Conservation (phyloP, 2,329 filamentous ascomycete genomes). For the Neonectria punicea region DNA sequence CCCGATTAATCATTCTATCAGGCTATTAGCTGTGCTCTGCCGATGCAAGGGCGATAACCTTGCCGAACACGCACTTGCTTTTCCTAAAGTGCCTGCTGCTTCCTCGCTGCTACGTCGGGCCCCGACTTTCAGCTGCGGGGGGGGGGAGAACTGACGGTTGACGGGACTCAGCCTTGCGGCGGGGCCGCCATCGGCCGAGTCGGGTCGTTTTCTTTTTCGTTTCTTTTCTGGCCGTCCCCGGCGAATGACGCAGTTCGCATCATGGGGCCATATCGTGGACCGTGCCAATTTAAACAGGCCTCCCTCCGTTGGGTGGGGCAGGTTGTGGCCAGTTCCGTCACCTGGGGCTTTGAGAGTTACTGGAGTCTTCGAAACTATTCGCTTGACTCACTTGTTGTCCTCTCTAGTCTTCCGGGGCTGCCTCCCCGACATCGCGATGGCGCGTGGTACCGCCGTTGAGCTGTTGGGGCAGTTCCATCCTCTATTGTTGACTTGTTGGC, state of each 20-base stretch:
- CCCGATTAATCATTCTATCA: constrained; percentile 3
- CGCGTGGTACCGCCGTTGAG: not conserved
- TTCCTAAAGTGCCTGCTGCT: not conserved
- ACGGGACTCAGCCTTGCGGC: constrained; percentile 1
- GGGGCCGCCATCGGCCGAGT: not conserved
- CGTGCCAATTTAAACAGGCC: constrained; percentile 12
- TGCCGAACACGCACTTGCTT: constrained; percentile 4
- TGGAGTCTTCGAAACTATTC: not conserved
- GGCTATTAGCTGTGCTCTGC: constrained; percentile 7
- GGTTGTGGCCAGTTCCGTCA: constrained; percentile 16
- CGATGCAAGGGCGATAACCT: constrained; percentile 18
- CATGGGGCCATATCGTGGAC: constrained; percentile 18
- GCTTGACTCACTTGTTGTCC: not conserved
- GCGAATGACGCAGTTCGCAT: constrained; percentile 21
- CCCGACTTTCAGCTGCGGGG: not conserved
- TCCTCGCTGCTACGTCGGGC: not conserved
- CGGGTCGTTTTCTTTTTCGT: constrained; percentile 1
- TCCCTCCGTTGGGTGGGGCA: constrained; percentile 7
- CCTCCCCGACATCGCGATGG: not conserved
- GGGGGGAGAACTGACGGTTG: not conserved
- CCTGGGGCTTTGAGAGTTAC: not conserved
- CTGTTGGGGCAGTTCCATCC: not conserved
- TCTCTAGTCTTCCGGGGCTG: not conserved
- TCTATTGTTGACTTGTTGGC: not conserved
- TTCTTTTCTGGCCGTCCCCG: constrained; percentile 8